Evolutionary conservation across 2,329 filamentous ascomycete genomes (phyloP), one percentile per base, ranked within the genome.

Genomic region (Dendrostoma leiphaemia): DNA sequence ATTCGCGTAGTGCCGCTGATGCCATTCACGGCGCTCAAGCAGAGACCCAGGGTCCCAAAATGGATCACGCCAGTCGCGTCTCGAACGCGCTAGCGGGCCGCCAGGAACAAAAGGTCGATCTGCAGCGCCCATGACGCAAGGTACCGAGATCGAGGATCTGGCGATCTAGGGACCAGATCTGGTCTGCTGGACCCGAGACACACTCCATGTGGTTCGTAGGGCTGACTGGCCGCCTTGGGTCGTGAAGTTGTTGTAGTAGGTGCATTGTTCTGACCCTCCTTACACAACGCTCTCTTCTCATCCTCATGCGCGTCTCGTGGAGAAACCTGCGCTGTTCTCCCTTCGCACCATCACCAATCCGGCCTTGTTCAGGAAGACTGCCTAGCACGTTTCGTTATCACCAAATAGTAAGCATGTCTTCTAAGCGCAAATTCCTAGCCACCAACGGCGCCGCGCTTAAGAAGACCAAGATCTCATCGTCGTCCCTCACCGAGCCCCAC

Each of bases 401-500:
- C 15, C 49, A 41, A 24, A 21, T 41, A 23, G 34, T 19, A 10
- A 35, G 29, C 28, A 57, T 57, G 54, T 24, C 54, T 19, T 45
- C 51, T 41, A 70, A 64, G 50, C 56, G 58, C 34, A 57, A 57
- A 41, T 40, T 41, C 19, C 32, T 51, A 31, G 15, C 24, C 28
- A 21, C 23, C 28, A 54, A 47, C 28, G 54, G 46, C 23, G 10
- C 29, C 29, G 43, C 41, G 19, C 3, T 41, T 28, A 57, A 57
- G 46, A 57, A 57, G 40, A 17, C 24, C 17, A 57, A 57, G 23
- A 24, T n/a, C 9, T 34, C 47, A n/a, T n/a, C n/a, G 17, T 19
- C 50, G 7, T 47, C 54, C 9, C 50, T 57, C 23, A 47, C 50
- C 10, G 64, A 69, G 23, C 78, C 77, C 0, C 79, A 82, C 56